phyloP scores from a whole-genome alignment of 2,329 filamentous ascomycete species.

The Sclerotiophoma versabilis region DNA sequence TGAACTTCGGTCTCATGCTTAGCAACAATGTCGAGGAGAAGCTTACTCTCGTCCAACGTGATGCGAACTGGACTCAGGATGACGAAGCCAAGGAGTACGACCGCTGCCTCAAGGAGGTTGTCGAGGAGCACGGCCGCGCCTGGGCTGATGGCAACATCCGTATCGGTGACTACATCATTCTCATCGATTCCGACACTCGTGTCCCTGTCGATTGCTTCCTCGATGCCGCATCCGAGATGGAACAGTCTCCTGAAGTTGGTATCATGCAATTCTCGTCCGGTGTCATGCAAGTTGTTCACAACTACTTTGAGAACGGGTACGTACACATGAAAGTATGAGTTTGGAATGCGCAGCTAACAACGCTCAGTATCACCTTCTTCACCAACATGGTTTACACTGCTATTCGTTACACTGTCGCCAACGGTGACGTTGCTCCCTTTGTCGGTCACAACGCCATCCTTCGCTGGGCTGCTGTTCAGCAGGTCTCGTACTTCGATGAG shows the following conservation, averaged over 20 bases:
- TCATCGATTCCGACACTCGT: conserved; percentile 79
- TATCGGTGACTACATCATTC: conserved; percentile 78
- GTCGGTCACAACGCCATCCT: conserved; percentile 79
- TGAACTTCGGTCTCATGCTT: conserved; percentile 72
- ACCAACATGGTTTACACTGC: conserved; percentile 77
- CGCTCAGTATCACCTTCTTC: conserved; percentile 70
- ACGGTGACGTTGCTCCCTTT: conserved; percentile 74
- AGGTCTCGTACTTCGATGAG: conserved; percentile 61
- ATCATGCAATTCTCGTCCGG: conserved; percentile 78
- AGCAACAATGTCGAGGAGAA: conserved; percentile 68
- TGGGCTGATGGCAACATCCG: conserved; percentile 87
- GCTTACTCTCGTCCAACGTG: conserved; percentile 51
- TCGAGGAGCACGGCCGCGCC: conserved; percentile 71
- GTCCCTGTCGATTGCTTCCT: conserved; percentile 77
- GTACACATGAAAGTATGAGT: neutral
- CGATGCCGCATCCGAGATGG: conserved; percentile 80
- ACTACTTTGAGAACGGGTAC: conserved; percentile 71
- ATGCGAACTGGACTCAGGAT: conserved; percentile 43
- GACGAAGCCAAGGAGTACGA: conserved; percentile 34
- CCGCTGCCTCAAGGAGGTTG: conserved; percentile 64
- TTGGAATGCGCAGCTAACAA: neutral
- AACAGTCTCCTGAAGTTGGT: conserved; percentile 77
- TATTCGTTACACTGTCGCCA: conserved; percentile 72
- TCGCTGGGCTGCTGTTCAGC: conserved; percentile 70
- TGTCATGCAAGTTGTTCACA: conserved; percentile 75